Evolutionary conservation across 805 yeast species (phyloP), one percentile per base, ranked within the genome.

Genomic region (Candida easanensis): DNA sequence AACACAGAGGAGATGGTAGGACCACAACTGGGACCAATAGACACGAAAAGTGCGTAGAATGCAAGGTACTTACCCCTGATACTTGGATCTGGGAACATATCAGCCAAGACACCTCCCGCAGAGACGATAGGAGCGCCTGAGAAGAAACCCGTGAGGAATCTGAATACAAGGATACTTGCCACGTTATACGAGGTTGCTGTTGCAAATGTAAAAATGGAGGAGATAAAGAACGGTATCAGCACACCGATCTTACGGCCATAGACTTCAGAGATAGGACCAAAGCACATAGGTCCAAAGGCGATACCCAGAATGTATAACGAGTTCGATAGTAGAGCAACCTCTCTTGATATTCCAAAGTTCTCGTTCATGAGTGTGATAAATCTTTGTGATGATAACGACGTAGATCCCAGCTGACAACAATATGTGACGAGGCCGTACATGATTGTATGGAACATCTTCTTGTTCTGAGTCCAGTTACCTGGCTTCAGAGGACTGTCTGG

Each of bases 301-400:
- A 81, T 76, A 0, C 89, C 90, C 37, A 81, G 57, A 11, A 82
- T 77, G 51, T 76, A 84, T 14, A 82, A 61, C 0, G 88, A 70
- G 2, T 82, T 74, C 10, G 77, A 71, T 36, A 83, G 63, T 14
- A 76, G 63, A 3, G 81, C 73, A 0, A 71, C 75, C 16, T 72
- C 74, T 27, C 63, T 39, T 4, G 76, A 70, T 13, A 78, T 64
- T 20, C 70, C 71, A 62, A 62, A 78, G 14, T 58, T 61, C 37
- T 49, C 51, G 46, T 57, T 57, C 45, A 67, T 48, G 13, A 68
- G 58, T 14, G 52, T 61, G 39, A 50, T 61, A 41, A 47, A 67
- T 46, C 53, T 61, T 52, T 56, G 70, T 46, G 66, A 67, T 46
- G 79, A 68, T 57, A 68, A 57, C 4, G 68, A 70, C 3, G 84